Base-by-base conservation (phyloP, 1,139 yeast genomes). In the Lodderomyces elongisporus region DNA sequence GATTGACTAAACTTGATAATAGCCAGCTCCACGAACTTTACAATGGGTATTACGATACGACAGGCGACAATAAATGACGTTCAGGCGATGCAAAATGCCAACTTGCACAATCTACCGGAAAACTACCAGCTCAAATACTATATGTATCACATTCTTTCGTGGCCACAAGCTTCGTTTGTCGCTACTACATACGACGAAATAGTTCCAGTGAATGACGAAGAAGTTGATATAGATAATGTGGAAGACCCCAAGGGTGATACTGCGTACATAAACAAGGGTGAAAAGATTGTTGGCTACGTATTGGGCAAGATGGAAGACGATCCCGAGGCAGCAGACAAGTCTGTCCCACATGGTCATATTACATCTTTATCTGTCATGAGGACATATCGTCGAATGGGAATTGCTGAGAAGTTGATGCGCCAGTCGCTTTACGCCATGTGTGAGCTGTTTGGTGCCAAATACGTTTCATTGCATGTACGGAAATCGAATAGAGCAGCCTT, bases 111-210 rank as follows among this genome's bases (percentile, higher is more conserved):
- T 51, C 68, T 91, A 45, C 98, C 99, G 4, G 99, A 91, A 57
- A 91, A 91, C 60, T 91, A 91, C 55, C 83, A 84, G 46, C 66
- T 89, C 60, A 89, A 89, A 60, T 91, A 89, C 60, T 91, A 89
- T 58, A 74, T 93, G 73, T 91, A 91, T 58, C 99, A 91, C 58
- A 74, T 88, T 14, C 65, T 89, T 37, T 82, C 96, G 27, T 91
- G 98, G 98, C 98, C 99, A 2, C 96, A 91, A 56, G 94, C 95
- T 5, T 85, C 96, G 32, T 91, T 81, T 63, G 98, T 91, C 23
- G 98, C 98, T 16, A 82, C 93, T 1, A 85, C 93, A 1, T 47
- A 40, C 7, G 26, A 24, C 14, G 26, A 13, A 6, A 24, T 13
- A 7, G 26, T 10, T 13, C 47, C 73, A 2, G 74, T 67, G 34